A percentile compares a stretch with the other conserved stretches of the same genome.
phyloP scores from a whole-genome alignment of 148 eudicot genomes.

The Rhododendron molle region DNA sequence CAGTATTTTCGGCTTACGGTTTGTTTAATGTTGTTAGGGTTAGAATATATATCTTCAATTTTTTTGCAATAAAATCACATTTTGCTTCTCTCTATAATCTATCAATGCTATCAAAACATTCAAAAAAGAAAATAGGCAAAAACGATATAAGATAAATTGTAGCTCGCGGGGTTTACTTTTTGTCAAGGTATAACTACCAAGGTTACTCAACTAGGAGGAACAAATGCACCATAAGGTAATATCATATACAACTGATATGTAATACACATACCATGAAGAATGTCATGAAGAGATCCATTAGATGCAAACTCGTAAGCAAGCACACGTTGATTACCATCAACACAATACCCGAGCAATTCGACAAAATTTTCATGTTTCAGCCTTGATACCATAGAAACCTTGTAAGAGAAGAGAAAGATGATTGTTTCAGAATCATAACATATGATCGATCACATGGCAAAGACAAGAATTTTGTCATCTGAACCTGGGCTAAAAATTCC shows the following conservation, averaged over 20 bases:
- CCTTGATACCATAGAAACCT: constrained; percentile 69
- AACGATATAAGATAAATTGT: neutral
- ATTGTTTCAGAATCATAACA: neutral
- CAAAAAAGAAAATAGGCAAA: neutral
- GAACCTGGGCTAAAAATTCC: constrained; percentile 65
- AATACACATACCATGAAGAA: constrained; percentile 61
- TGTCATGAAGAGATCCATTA: constrained; percentile 73
- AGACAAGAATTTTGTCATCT: neutral
- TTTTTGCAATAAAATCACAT: neutral
- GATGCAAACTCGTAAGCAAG: constrained; percentile 72
- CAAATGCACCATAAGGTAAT: neutral
- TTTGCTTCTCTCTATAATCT: neutral
- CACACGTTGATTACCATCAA: constrained; percentile 54
- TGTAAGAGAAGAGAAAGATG: constrained; percentile 15
- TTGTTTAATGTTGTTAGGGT: neutral
- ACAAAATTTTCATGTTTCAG: constrained; percentile 68
- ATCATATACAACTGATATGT: neutral
- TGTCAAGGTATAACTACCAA: neutral
- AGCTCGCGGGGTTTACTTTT: neutral
- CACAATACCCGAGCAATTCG: constrained; percentile 61
- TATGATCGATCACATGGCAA: neutral
- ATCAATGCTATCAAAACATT: neutral
- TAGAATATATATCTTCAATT: neutral
- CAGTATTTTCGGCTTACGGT: neutral
- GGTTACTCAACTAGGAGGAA: neutral